Evolutionary conservation across 371 early-diverging fungal species (phyloP).

Genomic region (Mortierella sp.): DNA sequence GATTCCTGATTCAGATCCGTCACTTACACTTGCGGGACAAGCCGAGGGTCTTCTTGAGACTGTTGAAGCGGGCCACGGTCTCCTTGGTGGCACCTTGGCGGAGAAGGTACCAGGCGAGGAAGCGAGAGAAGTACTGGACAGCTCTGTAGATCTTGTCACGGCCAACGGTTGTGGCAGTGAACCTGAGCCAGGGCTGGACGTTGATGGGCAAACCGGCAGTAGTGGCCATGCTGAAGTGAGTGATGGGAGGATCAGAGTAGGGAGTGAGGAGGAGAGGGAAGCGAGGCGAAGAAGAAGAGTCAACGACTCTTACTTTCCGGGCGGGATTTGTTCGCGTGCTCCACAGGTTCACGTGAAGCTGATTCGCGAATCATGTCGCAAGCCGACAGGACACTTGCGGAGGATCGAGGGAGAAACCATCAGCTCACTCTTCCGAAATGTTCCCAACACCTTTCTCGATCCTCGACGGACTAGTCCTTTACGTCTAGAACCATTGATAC

Average conservation of each 20-base stretch:
- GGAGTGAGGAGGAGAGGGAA: not conserved
- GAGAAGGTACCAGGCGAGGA: conserved; percentile 66
- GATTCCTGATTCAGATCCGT: not conserved
- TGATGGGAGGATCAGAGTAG: not conserved
- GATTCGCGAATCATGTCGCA: no score
- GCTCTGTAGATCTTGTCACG: conserved; percentile 83
- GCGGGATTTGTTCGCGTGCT: not conserved
- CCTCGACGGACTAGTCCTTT: no score
- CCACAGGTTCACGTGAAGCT: not conserved
- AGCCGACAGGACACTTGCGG: no score
- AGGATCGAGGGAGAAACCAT: no score
- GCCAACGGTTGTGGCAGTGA: conserved; percentile 70
- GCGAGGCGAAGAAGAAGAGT: not conserved
- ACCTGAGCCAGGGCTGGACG: conserved; percentile 54
- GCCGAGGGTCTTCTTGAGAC: conserved; percentile 65
- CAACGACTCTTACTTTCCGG: no score
- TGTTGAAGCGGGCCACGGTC: conserved; percentile 61
- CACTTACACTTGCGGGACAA: conserved; percentile 70
- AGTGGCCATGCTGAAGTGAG: conserved; percentile 31
- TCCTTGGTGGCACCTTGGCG: conserved; percentile 64
- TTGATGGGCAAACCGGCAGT: conserved; percentile 53
- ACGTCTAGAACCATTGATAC: no score
- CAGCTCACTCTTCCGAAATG: no score
- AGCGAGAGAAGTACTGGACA: conserved; percentile 82
- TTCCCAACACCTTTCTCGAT: no score